phyloP scores from a whole-genome alignment of 257 asterid species.

The Nicotiana sylvestris region DNA sequence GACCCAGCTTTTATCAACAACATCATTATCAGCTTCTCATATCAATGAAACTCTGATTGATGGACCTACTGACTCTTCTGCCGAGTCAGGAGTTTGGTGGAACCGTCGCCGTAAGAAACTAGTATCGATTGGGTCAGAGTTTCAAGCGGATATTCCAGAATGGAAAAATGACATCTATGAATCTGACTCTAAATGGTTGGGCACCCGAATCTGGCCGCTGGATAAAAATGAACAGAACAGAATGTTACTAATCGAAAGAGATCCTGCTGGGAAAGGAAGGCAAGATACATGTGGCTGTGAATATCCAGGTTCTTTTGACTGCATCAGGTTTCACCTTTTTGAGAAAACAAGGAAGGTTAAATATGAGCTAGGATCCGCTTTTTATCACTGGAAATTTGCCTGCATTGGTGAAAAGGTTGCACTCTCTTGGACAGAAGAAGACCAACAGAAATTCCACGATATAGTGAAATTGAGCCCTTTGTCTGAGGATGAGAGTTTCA shows the following conservation, averaged over 20 bases:
- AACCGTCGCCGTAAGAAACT: slow-evolving; percentile 23
- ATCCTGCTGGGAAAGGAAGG: slow-evolving; percentile 41
- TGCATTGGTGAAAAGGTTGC: slow-evolving; percentile 33
- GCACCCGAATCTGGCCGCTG: slow-evolving; percentile 36
- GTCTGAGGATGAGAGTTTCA: slow-evolving; percentile 11
- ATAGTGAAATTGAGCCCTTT: slow-evolving; percentile 24
- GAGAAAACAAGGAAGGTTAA: slow-evolving; percentile 29
- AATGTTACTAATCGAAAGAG: slow-evolving; percentile 33
- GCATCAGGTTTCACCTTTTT: slow-evolving; percentile 34
- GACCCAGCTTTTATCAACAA: slow-evolving; percentile 8
- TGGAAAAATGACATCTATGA: slow-evolving; percentile 25
- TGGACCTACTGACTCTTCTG: slow-evolving; percentile 22
- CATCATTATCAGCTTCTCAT: slow-evolving; percentile 33
- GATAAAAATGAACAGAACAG: slow-evolving; percentile 21
- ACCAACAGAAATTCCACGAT: slow-evolving; percentile 26
- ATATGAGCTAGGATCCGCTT: slow-evolving; percentile 36
- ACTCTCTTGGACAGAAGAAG: slow-evolving; percentile 32
- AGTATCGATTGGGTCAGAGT: slow-evolving; percentile 35
- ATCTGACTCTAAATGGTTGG: slow-evolving; percentile 49
- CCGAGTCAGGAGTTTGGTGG: slow-evolving; percentile 32
- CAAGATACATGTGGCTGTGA: slow-evolving; percentile 39
- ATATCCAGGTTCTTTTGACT: slow-evolving; percentile 31
- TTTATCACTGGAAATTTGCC: slow-evolving; percentile 29
- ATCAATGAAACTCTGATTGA: slow-evolving; percentile 20
- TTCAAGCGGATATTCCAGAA: slow-evolving; percentile 51